phyloP scores from a whole-genome alignment of 2,329 filamentous ascomycete genomes.

The Bertia moriformis region DNA sequence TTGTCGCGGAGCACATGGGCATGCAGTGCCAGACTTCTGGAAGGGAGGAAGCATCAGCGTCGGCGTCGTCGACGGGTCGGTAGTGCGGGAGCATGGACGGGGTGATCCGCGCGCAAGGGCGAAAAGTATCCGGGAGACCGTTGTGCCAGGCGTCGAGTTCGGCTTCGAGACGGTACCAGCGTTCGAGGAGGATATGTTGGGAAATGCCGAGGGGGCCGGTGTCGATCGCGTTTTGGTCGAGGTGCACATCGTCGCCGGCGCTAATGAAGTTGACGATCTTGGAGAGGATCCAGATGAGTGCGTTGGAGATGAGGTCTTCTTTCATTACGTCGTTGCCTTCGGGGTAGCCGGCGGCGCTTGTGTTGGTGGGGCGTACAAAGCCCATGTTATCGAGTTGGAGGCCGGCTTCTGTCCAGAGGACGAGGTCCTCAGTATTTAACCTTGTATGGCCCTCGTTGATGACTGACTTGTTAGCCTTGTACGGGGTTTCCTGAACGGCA shows the following conservation, averaged over 20 bases:
- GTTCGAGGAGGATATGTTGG: conserved; percentile 30
- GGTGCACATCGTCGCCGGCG: conserved; percentile 32
- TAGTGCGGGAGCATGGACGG: conserved; percentile 13
- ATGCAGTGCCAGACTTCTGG: conserved; percentile 47
- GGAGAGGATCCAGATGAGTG: conserved; percentile 49
- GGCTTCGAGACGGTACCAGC: conserved; percentile 36
- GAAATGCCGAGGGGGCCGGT: conserved; percentile 25
- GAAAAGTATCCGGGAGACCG: conserved; percentile 43
- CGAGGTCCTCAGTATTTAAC: conserved; percentile 44
- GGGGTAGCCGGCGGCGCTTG: conserved; percentile 18
- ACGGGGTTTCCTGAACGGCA: neutral
- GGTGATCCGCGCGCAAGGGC: conserved; percentile 33
- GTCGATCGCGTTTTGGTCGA: conserved; percentile 14
- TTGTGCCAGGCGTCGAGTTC: conserved; percentile 45
- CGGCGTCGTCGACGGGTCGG: conserved; percentile 9
- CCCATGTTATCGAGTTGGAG: conserved; percentile 39
- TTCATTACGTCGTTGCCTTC: conserved; percentile 32
- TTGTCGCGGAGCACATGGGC: conserved; percentile 49
- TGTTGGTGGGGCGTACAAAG: conserved; percentile 29
- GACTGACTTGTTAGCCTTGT: conserved; percentile 14
- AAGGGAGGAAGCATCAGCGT: conserved; percentile 23
- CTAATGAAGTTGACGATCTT: conserved; percentile 54
- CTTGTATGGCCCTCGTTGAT: conserved; percentile 47
- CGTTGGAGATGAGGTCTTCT: conserved; percentile 50
- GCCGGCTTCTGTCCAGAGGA: conserved; percentile 49